Conservation (phyloP, 108 stramenopile species). For the Tribonema minus region DNA sequence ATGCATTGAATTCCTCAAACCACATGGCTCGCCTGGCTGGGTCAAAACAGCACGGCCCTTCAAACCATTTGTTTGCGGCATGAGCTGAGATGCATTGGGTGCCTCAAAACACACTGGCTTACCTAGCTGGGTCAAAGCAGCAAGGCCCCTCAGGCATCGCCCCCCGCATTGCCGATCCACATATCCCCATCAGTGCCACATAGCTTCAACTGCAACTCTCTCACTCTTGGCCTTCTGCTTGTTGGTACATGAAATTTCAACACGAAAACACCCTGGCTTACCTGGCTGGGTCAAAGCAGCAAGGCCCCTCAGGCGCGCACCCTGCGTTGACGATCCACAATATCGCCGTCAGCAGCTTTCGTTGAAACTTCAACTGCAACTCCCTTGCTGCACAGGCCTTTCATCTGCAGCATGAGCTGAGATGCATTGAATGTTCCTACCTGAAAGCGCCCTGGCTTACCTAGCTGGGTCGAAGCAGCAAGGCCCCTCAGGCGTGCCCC, state of each 20-base stretch:
- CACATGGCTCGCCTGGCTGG: too few relatives aligned
- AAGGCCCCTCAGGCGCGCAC: conserved; percentile 25
- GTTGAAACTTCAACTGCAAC: background rate
- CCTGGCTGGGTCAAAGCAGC: conserved; percentile 44
- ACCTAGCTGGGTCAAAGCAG: conserved; percentile 46
- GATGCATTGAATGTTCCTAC: too few relatives aligned
- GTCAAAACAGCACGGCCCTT: conserved; percentile 38
- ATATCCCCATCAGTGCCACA: background rate
- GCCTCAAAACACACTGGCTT: too few relatives aligned
- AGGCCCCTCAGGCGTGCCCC: conserved; percentile 27
- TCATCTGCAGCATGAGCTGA: background rate
- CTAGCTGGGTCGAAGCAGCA: conserved; percentile 45
- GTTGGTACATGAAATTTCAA: too few relatives aligned
- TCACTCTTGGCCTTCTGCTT: background rate
- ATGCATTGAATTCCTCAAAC: too few relatives aligned
- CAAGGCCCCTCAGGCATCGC: conserved; percentile 32
- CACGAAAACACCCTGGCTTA: too few relatives aligned
- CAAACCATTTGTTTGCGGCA: background rate
- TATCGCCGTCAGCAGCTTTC: background rate
- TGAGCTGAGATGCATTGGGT: too few relatives aligned
- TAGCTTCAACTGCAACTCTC: background rate
- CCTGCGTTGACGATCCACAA: background rate
- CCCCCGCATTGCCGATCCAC: background rate
- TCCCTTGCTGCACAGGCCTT: too few relatives aligned
- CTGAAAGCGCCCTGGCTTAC: too few relatives aligned